Evolutionary conservation across 2,329 filamentous ascomycete genomes (phyloP).

Genomic region (Cercospora sp.): DNA sequence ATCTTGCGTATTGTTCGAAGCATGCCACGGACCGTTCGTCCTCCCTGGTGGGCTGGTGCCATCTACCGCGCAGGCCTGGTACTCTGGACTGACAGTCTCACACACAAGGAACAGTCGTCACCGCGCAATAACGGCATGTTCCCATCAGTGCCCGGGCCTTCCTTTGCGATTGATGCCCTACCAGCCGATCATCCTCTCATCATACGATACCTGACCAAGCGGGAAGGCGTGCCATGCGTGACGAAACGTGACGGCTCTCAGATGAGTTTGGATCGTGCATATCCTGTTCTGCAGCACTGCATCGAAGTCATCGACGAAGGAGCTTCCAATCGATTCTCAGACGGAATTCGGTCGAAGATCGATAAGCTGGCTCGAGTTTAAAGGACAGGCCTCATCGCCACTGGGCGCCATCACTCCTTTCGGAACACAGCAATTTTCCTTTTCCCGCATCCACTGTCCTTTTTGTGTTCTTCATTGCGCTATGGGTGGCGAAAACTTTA

Average conservation of each 20-base stretch:
- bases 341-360: constrained; percentile 57
- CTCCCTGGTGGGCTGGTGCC: constrained; percentile 70
- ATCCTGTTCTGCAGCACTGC: constrained; percentile 53
- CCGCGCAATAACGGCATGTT: constrained; percentile 40
- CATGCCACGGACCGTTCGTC: constrained; percentile 62
- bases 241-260: constrained; percentile 53
- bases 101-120: constrained; percentile 49
- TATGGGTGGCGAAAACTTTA: not conserved
- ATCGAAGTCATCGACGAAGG: constrained; percentile 57
- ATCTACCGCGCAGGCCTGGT: constrained; percentile 67
- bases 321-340: constrained; percentile 53
- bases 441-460: not conserved
- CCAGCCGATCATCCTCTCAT: constrained; percentile 54
- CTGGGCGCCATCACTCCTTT: not conserved
- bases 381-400: constrained; percentile 1
- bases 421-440: not conserved
- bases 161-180: constrained; percentile 54
- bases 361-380: constrained; percentile 45
- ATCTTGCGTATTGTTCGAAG: constrained; percentile 60
- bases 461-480: not conserved
- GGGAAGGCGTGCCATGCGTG: constrained; percentile 55
- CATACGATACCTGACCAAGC: constrained; percentile 54
- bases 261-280: constrained; percentile 50
- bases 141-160: constrained; percentile 40
- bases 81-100: constrained; percentile 63